A percentile compares a stretch with the other conserved stretches of the same genome.
Conservation (phyloP, 495 filamentous ascomycete genomes). For the Aspergillus olivimuriae region DNA sequence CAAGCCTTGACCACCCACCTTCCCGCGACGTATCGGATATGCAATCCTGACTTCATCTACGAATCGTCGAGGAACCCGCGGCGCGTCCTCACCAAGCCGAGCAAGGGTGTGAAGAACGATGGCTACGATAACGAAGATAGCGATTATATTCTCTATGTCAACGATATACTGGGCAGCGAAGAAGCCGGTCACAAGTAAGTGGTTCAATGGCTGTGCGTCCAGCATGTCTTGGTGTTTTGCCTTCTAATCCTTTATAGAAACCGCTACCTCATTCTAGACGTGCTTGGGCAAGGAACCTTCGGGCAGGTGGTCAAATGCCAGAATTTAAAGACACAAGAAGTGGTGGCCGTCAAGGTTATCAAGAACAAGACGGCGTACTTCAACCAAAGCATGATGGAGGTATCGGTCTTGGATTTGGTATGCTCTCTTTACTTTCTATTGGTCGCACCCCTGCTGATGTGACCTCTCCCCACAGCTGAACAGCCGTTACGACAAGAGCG, state of each 20-base stretch:
- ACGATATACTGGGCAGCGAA: constrained; percentile 96
- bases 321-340: constrained; percentile 95
- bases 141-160: constrained; percentile 98
- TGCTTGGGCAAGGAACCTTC: constrained; percentile 96
- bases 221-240: too few species aligned
- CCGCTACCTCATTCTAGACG: constrained; percentile 95
- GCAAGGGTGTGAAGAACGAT: constrained; percentile 98
- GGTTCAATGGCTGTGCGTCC: too few species aligned
- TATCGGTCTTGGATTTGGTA: constrained; percentile 95
- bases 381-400: constrained; percentile 99
- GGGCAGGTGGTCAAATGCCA: constrained; percentile 99
- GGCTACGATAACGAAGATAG: constrained; percentile 99
- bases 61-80: constrained; percentile 98
- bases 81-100: constrained; percentile 96
- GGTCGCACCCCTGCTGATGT: constrained; percentile 17
- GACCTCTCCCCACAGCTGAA: constrained; percentile 59
- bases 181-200: constrained; percentile 95
- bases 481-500: constrained; percentile 97
- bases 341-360: constrained; percentile 98
- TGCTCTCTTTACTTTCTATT: constrained; percentile 14
- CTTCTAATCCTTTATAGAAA: too few species aligned
- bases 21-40: constrained; percentile 94
- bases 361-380: constrained; percentile 99
- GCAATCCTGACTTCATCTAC: constrained; percentile 97
- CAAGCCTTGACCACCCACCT: constrained; percentile 94